Evolutionary conservation across 2,329 filamentous ascomycete species (phyloP).

Genomic region (Metarhizium humberi): DNA sequence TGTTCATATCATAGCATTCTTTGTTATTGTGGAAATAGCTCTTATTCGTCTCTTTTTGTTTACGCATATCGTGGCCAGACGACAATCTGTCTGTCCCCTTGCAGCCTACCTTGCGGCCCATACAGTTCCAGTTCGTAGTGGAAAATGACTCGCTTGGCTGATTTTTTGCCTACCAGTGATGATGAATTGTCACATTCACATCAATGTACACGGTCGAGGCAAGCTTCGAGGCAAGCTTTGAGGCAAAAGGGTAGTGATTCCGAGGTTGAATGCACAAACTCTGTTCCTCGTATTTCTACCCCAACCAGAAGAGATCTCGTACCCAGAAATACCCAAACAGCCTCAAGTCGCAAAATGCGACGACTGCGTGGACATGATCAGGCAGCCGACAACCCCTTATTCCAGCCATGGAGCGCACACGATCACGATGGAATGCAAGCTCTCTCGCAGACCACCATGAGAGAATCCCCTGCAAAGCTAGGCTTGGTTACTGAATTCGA

Average conservation of each 20-base stretch:
- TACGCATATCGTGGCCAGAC: not conserved
- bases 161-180: conserved; percentile 23
- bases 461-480: conserved; percentile 4
- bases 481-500: conserved; percentile 4
- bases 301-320: conserved; percentile 11
- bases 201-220: conserved; percentile 20
- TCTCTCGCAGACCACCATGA: conserved; percentile 2
- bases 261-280: conserved; percentile 5
- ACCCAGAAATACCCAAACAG: conserved; percentile 14
- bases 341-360: conserved; percentile 20
- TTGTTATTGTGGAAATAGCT: not conserved
- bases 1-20: not conserved
- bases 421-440: conserved; percentile 9
- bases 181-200: conserved; percentile 36
- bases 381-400: conserved; percentile 18
- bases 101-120: not conserved
- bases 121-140: not conserved
- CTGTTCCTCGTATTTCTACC: not conserved
- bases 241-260: conserved; percentile 10
- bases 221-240: conserved; percentile 17
- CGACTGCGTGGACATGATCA: conserved; percentile 16
- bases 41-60: not conserved
- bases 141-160: conserved; percentile 19
- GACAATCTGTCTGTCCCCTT: not conserved
- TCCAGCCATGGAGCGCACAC: conserved; percentile 21